Evolutionary conservation across 129 eudicot species (phyloP).

Genomic region (Flaveria bidentis): DNA sequence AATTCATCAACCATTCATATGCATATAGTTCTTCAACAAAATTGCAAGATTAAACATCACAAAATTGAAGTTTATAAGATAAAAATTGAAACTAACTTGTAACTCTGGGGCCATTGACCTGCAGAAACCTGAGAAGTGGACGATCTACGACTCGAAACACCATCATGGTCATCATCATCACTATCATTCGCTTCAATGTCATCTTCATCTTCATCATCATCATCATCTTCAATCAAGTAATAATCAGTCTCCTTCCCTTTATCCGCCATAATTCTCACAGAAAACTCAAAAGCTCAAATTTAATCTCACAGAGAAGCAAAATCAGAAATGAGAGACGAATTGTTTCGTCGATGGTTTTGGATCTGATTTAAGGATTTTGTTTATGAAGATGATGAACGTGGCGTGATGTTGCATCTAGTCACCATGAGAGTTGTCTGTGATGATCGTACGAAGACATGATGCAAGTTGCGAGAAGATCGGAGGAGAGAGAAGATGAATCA

Average conservation of each 20-base stretch:
- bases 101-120: constrained; percentile 53
- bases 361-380: background rate
- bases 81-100: constrained; percentile 30
- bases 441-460: constrained; percentile 29
- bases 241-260: constrained; percentile 36
- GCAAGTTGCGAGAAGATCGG: constrained; percentile 14
- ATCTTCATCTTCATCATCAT: constrained; percentile 21
- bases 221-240: constrained; percentile 26
- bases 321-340: constrained; percentile 17
- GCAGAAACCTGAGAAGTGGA: constrained; percentile 31
- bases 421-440: constrained; percentile 37
- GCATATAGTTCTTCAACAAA: background rate
- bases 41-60: background rate
- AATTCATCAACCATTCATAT: too few species aligned
- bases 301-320: background rate
- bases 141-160: constrained; percentile 26
- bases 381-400: constrained; percentile 16
- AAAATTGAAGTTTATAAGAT: background rate
- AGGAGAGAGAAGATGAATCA: constrained; percentile 39
- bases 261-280: constrained; percentile 22
- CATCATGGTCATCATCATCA: constrained; percentile 31
- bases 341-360: background rate
- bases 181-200: constrained; percentile 28
- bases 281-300: constrained; percentile 2
- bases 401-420: constrained; percentile 34